A percentile compares a stretch with the other conserved stretches of the same genome.
Evolutionary conservation across 2,329 filamentous ascomycete genomes (phyloP).

Genomic region (Chaetoscypha palmicola): DNA sequence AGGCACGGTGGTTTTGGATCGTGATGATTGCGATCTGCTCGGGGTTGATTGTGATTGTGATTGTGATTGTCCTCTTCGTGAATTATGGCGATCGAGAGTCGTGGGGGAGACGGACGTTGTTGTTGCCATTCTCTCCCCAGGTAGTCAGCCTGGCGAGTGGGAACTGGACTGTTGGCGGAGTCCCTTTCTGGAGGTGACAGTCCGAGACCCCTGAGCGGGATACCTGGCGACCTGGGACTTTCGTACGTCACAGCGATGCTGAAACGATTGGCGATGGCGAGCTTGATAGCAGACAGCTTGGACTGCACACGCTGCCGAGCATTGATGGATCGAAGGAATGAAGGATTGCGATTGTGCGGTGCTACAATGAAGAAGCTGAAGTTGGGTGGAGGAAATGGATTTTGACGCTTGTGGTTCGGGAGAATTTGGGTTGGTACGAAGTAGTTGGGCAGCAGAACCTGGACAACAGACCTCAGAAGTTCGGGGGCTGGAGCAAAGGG

Average conservation of each 20-base stretch:
- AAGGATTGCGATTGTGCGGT: too few relatives aligned
- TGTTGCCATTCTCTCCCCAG: slow-evolving; percentile 14
- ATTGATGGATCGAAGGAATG: too few relatives aligned
- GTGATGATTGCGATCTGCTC: slow-evolving; percentile 26
- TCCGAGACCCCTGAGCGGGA: not conserved
- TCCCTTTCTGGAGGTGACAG: not conserved
- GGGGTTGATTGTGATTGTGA: slow-evolving; percentile 25
- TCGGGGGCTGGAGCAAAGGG: too few relatives aligned
- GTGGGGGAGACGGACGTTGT: slow-evolving; percentile 20
- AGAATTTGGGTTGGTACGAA: too few relatives aligned
- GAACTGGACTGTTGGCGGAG: not conserved
- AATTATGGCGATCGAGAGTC: slow-evolving; percentile 23
- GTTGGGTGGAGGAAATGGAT: too few relatives aligned
- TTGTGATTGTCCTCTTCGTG: slow-evolving; percentile 26
- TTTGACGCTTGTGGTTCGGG: too few relatives aligned
- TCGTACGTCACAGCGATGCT: not conserved
- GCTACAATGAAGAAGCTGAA: too few relatives aligned
- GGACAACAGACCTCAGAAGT: too few relatives aligned
- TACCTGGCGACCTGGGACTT: not conserved
- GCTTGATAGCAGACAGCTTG: too few relatives aligned
- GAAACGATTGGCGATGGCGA: not conserved
- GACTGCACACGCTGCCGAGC: too few relatives aligned
- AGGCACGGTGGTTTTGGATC: slow-evolving; percentile 18
- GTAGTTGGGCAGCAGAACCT: too few relatives aligned
- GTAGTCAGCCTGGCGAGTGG: too few relatives aligned